Base-by-base conservation (phyloP, 129 eudicot species). In the Logfia minima region DNA sequence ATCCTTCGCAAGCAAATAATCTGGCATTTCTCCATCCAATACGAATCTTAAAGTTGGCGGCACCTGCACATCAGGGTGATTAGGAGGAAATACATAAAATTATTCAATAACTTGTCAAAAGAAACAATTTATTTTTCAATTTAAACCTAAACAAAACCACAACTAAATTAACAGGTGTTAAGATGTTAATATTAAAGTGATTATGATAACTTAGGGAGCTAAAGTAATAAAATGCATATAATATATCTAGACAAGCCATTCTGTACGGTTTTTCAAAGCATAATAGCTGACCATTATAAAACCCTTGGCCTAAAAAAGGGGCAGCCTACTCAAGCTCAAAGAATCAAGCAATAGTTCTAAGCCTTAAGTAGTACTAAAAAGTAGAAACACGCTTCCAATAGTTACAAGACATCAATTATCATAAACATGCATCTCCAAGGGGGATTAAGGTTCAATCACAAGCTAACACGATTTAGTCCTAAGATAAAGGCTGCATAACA, bases 11-110 rank as follows among this genome's bases (percentile, higher is more conserved):
- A 91, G 97, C 79, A 94, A 58, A 84, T 89, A 94, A 83, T 86
- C 83, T 16, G 98, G 98, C 98, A 94, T 91, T 85, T 94, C 93
- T 69, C 98, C 98, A 85, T 94, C 98, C 92, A 94, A 77, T 29
- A 94, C 98, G 81, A 94, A 94, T 78, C 97, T 87, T 83, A 94
- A 79, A 31, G 98, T 94, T 73, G 98, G 97, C 9, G 98, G 98
- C 75, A 94, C 97, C 98, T 94, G 89, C 75, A 86, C 24, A 68
- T 55, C 31, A 78, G 7, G 61, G 31, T 63, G 71, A 63, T 39
- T 26, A 18, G 18, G 5, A 48, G 55, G 18, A 48, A 48, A 48
- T 48, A 48, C 14, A 3, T 4, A 14, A 43, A 43, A 34, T 11
- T 13, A 13, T 13, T 48, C 55, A 48, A 3, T 3, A 48, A 48